These are phyloP conservation scores for Brettanomyces nanus DNA, from an alignment of 805 yeast genomes.

Conservation along the genomic window DNA sequence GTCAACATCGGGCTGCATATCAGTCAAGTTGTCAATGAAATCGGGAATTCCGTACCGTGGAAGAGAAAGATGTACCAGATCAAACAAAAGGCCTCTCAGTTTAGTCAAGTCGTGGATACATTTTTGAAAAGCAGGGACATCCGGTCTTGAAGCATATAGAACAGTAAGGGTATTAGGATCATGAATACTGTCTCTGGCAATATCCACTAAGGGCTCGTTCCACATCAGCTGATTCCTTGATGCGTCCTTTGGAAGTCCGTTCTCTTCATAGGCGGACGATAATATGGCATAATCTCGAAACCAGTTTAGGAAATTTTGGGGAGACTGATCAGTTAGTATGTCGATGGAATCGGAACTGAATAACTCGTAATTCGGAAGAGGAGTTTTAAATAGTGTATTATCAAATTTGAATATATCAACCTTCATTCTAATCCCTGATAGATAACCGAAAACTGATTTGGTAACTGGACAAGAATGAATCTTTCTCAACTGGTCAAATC, in stretches of 20 bases:
- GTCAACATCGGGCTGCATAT: neutral
- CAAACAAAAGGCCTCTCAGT: neutral
- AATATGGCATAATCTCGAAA: neutral
- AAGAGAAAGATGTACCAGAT: neutral
- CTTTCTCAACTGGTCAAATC: neutral
- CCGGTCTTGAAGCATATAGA: neutral
- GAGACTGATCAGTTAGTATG: neutral
- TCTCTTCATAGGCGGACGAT: neutral
- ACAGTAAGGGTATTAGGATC: neutral
- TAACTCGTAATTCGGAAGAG: constrained; percentile 29
- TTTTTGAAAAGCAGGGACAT: neutral
- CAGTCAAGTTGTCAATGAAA: neutral
- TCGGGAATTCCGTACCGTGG: neutral
- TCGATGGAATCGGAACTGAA: neutral
- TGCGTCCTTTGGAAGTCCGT: neutral
- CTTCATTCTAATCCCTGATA: too few species aligned
- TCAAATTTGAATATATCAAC: constrained; percentile 39
- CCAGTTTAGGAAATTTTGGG: constrained; percentile 1
- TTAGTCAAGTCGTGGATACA: neutral
- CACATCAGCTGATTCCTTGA: neutral
- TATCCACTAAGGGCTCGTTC: neutral
- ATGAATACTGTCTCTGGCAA: neutral
- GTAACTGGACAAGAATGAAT: too few species aligned
- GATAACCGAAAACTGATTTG: too few species aligned
- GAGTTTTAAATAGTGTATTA: constrained; percentile 40